These are phyloP conservation scores for Chalciporus sphaerocephalus DNA, from an alignment of 768 basidiomycete genomes.

Conservation along the genomic window DNA sequence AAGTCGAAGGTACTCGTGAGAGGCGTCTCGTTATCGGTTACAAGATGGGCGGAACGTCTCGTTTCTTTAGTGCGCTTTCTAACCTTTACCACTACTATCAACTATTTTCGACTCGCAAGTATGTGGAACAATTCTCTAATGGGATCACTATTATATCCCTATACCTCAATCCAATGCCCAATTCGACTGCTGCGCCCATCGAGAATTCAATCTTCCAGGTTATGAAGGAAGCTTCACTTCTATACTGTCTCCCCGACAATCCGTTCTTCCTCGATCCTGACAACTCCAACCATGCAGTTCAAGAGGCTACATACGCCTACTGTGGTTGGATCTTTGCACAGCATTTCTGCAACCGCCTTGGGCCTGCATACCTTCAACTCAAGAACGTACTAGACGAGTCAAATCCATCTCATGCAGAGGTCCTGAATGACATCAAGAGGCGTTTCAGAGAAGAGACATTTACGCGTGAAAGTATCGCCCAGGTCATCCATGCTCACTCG, in stretches of 20 bases:
- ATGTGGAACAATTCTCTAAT: slow-evolving; percentile 98
- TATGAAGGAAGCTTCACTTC: slow-evolving; percentile 91
- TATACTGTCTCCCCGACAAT: slow-evolving; percentile 94
- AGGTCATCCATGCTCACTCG: slow-evolving; percentile 82
- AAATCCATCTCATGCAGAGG: slow-evolving; percentile 87
- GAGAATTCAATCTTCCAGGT: slow-evolving; percentile 97
- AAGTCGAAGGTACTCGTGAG: slow-evolving; percentile 91
- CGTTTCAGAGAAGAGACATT: slow-evolving; percentile 98
- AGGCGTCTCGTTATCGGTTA: slow-evolving; percentile 93
- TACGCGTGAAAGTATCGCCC: slow-evolving; percentile 89
- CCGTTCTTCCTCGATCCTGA: slow-evolving; percentile 65
- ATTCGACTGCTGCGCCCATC: slow-evolving; percentile 77
- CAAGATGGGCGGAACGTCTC: slow-evolving; percentile 88
- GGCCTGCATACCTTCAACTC: slow-evolving; percentile 84
- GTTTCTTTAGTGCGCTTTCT: slow-evolving; percentile 84
- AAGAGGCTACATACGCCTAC: slow-evolving; percentile 95
- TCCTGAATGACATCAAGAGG: slow-evolving; percentile 91
- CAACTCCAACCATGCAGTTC: slow-evolving; percentile 71
- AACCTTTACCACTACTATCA: slow-evolving; percentile 98
- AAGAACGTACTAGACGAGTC: slow-evolving; percentile 86
- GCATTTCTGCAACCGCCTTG: slow-evolving; percentile 95
- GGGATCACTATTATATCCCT: slow-evolving; percentile 93
- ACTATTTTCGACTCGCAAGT: slow-evolving; percentile 92
- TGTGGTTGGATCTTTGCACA: slow-evolving; percentile 98
- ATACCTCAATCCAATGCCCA: slow-evolving; percentile 89